Conservation (phyloP, 1,139 yeast species). For the Keqinozyma sinolaborantium region DNA sequence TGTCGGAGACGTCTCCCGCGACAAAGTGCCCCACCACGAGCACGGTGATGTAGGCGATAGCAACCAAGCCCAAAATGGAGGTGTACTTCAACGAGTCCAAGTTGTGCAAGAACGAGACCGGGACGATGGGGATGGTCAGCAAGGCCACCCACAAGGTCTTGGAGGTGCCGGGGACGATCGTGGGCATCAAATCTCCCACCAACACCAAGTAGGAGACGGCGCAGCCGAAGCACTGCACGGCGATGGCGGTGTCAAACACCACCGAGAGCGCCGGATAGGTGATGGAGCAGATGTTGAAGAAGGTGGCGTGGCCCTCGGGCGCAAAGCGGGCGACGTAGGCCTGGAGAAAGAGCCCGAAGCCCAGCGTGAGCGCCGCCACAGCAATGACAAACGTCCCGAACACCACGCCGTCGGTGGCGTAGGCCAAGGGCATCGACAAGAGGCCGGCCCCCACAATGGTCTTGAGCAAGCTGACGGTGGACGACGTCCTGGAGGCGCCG, state of each 20-base stretch:
- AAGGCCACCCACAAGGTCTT: slow-evolving; percentile 37
- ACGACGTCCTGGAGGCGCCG: slow-evolving; percentile 41
- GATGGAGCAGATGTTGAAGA: slow-evolving; percentile 76
- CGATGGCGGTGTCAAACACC: slow-evolving; percentile 82
- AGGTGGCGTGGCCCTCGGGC: slow-evolving; percentile 74
- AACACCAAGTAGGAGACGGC: slow-evolving; percentile 44
- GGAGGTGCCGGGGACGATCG: slow-evolving; percentile 19
- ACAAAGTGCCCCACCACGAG: slow-evolving; percentile 35
- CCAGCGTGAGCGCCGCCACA: slow-evolving; percentile 75
- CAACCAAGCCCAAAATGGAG: slow-evolving; percentile 37
- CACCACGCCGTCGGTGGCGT: slow-evolving; percentile 76
- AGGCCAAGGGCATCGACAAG: slow-evolving; percentile 88
- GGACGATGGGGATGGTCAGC: slow-evolving; percentile 33
- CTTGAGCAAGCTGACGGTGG: slow-evolving; percentile 59
- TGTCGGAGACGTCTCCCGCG: slow-evolving; percentile 41
- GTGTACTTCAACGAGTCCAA: slow-evolving; percentile 45
- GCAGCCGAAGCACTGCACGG: slow-evolving; percentile 68
- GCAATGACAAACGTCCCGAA: slow-evolving; percentile 64
- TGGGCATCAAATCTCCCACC: slow-evolving; percentile 46
- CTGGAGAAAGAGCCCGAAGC: slow-evolving; percentile 76
- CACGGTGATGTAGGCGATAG: slow-evolving; percentile 36
- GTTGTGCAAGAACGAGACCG: slow-evolving; percentile 40
- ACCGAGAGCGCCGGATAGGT: slow-evolving; percentile 85
- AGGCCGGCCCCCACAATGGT: slow-evolving; percentile 90
- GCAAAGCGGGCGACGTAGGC: slow-evolving; percentile 70